Conservation (phyloP, 2,329 filamentous ascomycete species). For the Cladosporium sp. region DNA sequence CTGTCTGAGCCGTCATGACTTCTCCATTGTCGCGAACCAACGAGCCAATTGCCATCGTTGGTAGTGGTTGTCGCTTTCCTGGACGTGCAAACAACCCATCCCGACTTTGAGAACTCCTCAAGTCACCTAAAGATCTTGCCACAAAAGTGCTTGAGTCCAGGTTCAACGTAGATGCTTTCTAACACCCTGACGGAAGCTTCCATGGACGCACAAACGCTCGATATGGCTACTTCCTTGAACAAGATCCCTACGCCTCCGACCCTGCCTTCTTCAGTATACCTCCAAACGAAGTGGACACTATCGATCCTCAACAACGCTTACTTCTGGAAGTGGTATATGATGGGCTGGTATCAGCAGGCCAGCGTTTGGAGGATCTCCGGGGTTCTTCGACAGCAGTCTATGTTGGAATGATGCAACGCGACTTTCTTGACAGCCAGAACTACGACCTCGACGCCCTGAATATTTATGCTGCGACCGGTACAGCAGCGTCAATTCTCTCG, state of each 20-base stretch:
- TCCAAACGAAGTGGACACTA: constrained; percentile 26
- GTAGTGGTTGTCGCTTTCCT: too few species aligned
- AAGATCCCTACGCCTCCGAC: constrained; percentile 29
- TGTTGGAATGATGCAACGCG: constrained; percentile 28
- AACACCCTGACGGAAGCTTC: constrained; percentile 24
- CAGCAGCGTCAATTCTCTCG: constrained; percentile 14
- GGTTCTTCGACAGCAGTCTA: constrained; percentile 25
- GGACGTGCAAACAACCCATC: too few species aligned
- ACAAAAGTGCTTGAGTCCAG: constrained; percentile 25
- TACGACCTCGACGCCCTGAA: constrained; percentile 24
- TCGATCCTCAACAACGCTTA: constrained; percentile 33
- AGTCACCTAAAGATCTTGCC: neutral
- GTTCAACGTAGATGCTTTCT: constrained; percentile 27
- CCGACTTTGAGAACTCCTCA: too few species aligned
- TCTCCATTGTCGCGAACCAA: too few species aligned
- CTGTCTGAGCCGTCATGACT: too few species aligned
- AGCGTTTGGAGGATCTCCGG: constrained; percentile 1
- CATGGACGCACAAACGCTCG: neutral
- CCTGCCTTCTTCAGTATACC: constrained; percentile 29
- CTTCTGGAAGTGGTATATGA: constrained; percentile 30
- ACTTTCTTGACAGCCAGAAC: constrained; percentile 24
- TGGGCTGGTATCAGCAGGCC: constrained; percentile 19
- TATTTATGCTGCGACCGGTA: constrained; percentile 28
- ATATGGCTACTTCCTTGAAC: constrained; percentile 25
- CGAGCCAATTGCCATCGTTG: too few species aligned